These are phyloP conservation scores for Hypoxylon fragiforme DNA, from an alignment of 495 filamentous ascomycete genomes.

Conservation along the genomic window DNA sequence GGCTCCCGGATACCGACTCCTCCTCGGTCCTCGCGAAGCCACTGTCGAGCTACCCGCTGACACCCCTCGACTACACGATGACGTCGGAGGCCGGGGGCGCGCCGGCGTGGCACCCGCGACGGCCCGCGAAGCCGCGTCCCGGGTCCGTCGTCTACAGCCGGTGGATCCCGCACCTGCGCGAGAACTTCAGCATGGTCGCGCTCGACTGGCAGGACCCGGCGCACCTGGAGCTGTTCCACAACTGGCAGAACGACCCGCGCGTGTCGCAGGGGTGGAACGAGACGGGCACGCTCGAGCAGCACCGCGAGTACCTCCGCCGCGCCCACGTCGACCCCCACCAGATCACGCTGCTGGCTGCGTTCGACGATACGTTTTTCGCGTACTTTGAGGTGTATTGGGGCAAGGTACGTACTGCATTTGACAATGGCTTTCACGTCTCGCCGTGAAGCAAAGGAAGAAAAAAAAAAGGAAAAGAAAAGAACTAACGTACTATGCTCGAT, in stretches of 20 bases:
- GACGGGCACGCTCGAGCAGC: conserved; percentile 65
- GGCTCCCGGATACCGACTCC: conserved; percentile 48
- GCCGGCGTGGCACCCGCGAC: conserved; percentile 59
- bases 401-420: conserved; percentile 51
- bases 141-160: conserved; percentile 67
- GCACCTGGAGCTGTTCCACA: conserved; percentile 65
- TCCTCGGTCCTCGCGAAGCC: conserved; percentile 44
- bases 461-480: no score
- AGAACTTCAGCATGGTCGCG: conserved; percentile 67
- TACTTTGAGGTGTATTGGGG: conserved; percentile 76
- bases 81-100: conserved; percentile 43
- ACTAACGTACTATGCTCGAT: not conserved
- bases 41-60: conserved; percentile 53
- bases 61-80: conserved; percentile 59
- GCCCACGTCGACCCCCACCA: conserved; percentile 66
- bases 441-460: no score
- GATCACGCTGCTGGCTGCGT: conserved; percentile 62
- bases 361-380: conserved; percentile 63
- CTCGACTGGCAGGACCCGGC: conserved; percentile 57
- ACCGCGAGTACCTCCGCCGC: conserved; percentile 61
- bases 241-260: conserved; percentile 71
- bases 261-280: conserved; percentile 72
- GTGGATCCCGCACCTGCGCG: conserved; percentile 66
- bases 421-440: no score
- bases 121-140: conserved; percentile 61